phyloP scores from a whole-genome alignment of 2,329 filamentous ascomycete genomes.

The Amylocarpus encephaloides region DNA sequence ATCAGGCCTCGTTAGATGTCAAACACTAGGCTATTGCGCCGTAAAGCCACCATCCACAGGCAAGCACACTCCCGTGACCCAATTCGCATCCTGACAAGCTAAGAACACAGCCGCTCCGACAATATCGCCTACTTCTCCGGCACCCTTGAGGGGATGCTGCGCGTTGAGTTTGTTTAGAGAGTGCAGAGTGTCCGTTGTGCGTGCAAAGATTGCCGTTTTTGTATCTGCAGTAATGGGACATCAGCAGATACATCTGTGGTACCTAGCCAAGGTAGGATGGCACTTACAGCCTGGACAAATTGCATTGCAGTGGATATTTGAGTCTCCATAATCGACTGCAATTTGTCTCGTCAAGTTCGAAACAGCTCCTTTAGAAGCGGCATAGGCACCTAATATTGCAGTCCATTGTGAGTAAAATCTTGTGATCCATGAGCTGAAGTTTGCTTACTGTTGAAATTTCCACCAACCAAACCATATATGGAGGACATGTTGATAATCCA shows the following conservation, averaged over 20 bases:
- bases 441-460: constrained; percentile 24
- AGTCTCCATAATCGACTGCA: constrained; percentile 42
- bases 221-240: constrained; percentile 5
- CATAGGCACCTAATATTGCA: constrained; percentile 35
- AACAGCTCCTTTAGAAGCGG: constrained; percentile 44
- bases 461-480: constrained; percentile 37
- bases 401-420: background rate
- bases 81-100: constrained; percentile 12
- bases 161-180: constrained; percentile 2
- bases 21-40: constrained; percentile 3
- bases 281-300: constrained; percentile 44
- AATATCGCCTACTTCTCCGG: constrained; percentile 9
- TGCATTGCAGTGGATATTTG: constrained; percentile 46
- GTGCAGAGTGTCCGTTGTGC: constrained; percentile 1
- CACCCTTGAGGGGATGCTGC: constrained; percentile 8
- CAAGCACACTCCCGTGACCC: constrained; percentile 13
- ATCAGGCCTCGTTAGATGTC: no score
- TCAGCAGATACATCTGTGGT: background rate
- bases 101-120: constrained; percentile 9
- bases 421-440: background rate
- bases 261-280: background rate
- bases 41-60: constrained; percentile 16
- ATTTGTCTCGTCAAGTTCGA: constrained; percentile 43
- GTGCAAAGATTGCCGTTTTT: constrained; percentile 12
- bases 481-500: constrained; percentile 46